Base-by-base conservation (phyloP, 768 basidiomycete species). In the Boletus patriciae region DNA sequence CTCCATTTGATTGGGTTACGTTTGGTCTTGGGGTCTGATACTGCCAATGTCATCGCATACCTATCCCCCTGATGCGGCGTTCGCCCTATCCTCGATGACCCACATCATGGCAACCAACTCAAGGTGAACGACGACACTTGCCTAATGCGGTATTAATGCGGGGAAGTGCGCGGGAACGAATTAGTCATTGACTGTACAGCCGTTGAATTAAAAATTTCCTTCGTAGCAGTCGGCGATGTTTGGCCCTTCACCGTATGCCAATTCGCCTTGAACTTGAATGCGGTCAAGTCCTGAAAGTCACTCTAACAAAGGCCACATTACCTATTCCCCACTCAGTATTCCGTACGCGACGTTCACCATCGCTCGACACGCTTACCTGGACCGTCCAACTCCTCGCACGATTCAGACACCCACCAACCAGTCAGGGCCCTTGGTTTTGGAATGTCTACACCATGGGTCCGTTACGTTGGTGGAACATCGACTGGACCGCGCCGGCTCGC, bases 381-480 rank as follows among this genome's bases (percentile, higher is more conserved):
- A 29, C 27, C 27, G 27, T 29, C 29, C 29, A 29, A 29, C 29
- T 29, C 29, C 27, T 4, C 27, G 27, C 27, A 27, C 27, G 27
- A 27, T 29, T 10, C 29, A 29, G 9, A 40, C 62, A 50, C 71
- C 70, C 73, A 72, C 65, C 60, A 80, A 83, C 77, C 74, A 82
- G 85, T 87, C 85, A 87, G 86, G 85, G 80, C 78, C 74, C 77
- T 58, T 73, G 75, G 77, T 76, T 69, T 62, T 67, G 38, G 65
- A 54, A 4, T 65, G 38, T 64, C 40, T 38, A 82, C 74, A 73
- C 73, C 77, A 66, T 74, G 80, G 77, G 80, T 76, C 81, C 86
- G 85, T 87, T 87, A 87, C 84, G 84, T 81, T 83, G 75, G 78
- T 87, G 85, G 85, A 82, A 87, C 60, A 87, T 74, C 58, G 57